Conservation (phyloP, 768 basidiomycete genomes). For the Russula sp. region DNA sequence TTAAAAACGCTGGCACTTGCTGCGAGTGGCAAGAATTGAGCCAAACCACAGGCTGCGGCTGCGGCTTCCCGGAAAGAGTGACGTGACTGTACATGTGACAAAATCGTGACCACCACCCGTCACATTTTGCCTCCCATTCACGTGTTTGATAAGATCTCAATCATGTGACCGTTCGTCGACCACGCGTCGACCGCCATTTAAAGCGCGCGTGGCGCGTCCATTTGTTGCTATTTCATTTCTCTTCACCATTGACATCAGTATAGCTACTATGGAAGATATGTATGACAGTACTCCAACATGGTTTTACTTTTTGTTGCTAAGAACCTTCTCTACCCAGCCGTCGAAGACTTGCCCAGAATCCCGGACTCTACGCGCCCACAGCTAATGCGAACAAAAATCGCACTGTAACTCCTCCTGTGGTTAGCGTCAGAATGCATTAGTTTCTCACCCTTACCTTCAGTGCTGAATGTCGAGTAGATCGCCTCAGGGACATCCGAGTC, state of each 20-base stretch:
- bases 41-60: not conserved
- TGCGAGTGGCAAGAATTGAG: not conserved
- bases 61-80: not conserved
- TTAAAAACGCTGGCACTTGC: not conserved
- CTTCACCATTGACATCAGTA: not conserved
- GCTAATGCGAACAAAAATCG: conserved; percentile 1
- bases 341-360: conserved; percentile 18
- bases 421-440: not conserved
- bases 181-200: not conserved
- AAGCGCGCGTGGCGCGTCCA: not conserved
- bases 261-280: conserved; percentile 15
- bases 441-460: not conserved
- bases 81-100: not conserved
- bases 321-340: conserved; percentile 1
- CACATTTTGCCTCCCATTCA: too few species aligned
- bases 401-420: not conserved
- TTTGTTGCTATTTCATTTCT: not conserved
- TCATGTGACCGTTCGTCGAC: conserved; percentile 9
- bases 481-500: not conserved
- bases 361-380: not conserved
- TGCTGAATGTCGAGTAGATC: not conserved
- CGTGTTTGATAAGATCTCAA: not conserved
- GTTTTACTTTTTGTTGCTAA: not conserved
- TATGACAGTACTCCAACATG: not conserved
- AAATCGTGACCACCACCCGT: too few species aligned